Conservation (phyloP, 1,139 yeast genomes). For the Pneumocystis canis region DNA sequence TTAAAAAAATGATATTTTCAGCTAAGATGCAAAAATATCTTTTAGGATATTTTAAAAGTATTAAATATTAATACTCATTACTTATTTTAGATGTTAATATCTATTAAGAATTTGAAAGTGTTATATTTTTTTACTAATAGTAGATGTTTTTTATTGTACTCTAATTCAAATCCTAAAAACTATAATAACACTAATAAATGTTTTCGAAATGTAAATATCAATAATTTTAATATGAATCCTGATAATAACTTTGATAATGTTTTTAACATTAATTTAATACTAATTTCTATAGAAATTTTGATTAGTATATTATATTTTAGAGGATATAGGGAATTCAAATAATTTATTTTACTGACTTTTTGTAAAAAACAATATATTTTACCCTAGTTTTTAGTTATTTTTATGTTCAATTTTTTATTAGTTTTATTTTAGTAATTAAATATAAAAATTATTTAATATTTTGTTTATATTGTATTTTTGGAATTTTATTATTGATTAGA, state of each 20-base stretch:
- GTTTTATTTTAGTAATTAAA: not conserved
- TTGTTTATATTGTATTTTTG: not conserved
- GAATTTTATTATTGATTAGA: not conserved
- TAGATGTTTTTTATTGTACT: not conserved
- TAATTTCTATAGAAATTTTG: no score
- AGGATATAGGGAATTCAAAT: not conserved
- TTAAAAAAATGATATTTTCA: constrained; percentile 15
- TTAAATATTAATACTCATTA: not conserved
- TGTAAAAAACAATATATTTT: not conserved
- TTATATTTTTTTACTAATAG: not conserved
- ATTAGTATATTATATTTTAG: not conserved
- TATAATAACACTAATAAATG: not conserved
- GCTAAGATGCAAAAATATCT: constrained; percentile 12
- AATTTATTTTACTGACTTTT: not conserved
- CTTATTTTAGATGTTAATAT: not conserved
- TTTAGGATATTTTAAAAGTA: constrained; percentile 6
- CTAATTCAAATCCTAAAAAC: not conserved
- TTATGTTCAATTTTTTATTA: not conserved
- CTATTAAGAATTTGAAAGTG: not conserved
- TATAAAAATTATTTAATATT: not conserved
- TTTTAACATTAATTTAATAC: no score
- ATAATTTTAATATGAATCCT: not conserved
- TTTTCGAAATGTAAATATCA: not conserved
- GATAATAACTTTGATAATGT: not conserved
- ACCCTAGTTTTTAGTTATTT: not conserved